Conservation (phyloP, 73 alveolate genomes). For the Paramecium biaurelia region DNA sequence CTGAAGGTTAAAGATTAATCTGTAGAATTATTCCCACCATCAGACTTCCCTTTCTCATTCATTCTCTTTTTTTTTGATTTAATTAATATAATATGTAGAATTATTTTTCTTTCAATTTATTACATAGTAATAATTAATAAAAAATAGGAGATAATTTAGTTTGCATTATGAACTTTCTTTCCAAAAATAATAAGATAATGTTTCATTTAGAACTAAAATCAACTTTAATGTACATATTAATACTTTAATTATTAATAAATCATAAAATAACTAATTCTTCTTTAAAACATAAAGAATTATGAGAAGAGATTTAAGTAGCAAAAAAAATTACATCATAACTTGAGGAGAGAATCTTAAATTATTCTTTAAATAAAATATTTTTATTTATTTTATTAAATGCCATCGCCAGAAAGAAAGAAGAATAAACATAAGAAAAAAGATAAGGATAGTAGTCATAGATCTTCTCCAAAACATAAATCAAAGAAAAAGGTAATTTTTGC, state of each 20-base stretch:
- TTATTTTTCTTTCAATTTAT: too few species aligned
- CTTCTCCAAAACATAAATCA: constrained; percentile 33
- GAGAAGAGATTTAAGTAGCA: too few species aligned
- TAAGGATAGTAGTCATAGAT: constrained; percentile 9
- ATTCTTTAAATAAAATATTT: not conserved
- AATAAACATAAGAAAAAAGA: constrained; percentile 46
- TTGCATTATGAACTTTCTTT: not conserved
- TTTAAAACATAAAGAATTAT: too few species aligned
- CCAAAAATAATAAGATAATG: too few species aligned
- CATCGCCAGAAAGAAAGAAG: constrained; percentile 38
- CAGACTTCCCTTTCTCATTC: too few species aligned
- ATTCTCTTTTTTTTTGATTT: too few species aligned
- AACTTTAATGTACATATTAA: too few species aligned
- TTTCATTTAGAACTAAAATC: too few species aligned
- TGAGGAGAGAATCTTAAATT: not conserved
- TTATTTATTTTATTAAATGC: not conserved
- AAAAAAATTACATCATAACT: not conserved
- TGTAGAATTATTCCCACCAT: too few species aligned
- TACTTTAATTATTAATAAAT: too few species aligned
- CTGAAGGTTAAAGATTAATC: not conserved
- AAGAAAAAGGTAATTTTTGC: constrained; percentile 7
- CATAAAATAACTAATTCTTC: too few species aligned
- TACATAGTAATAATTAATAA: too few species aligned
- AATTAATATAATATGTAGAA: not conserved
- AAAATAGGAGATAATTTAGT: not conserved